Percentiles rank a stretch among this genome's conserved stretches.
phyloP scores from a whole-genome alignment of 139 green algal species.

The Coelastrella sp. region DNA sequence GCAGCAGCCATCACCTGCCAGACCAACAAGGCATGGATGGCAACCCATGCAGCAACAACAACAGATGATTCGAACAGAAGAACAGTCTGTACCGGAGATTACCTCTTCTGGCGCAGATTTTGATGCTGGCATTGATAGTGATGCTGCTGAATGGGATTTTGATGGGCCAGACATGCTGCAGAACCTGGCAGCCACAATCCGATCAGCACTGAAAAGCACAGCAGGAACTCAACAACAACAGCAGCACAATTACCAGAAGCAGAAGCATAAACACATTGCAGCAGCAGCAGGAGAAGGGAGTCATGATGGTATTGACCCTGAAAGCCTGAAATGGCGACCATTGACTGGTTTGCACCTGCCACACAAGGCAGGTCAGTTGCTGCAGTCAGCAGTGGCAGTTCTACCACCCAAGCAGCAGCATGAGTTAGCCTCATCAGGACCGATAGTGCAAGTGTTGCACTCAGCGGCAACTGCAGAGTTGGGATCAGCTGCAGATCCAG shows the following conservation, averaged over 20 bases:
- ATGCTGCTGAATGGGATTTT: conserved; percentile 19
- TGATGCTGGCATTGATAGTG: neutral
- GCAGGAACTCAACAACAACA: conserved; percentile 18
- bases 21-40: neutral
- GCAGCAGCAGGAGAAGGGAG: neutral
- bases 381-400: conserved; percentile 12
- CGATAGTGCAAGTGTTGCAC: neutral
- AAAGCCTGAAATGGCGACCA: conserved; percentile 18
- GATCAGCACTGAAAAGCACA: neutral
- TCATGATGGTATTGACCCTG: neutral
- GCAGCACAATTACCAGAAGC: neutral
- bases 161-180: conserved; percentile 17
- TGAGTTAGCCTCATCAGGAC: neutral
- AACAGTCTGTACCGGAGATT: neutral
- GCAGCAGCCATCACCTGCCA: neutral
- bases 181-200: conserved; percentile 43
- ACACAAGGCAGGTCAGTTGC: neutral
- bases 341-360: conserved; percentile 30
- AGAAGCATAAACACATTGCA: neutral
- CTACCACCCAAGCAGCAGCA: neutral
- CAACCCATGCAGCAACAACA: neutral
- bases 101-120: neutral
- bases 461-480: neutral
- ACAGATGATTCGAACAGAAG: neutral
- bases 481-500: neutral